Base-by-base conservation (phyloP, 495 filamentous ascomycete genomes). In the Pyrenula massariospora region DNA sequence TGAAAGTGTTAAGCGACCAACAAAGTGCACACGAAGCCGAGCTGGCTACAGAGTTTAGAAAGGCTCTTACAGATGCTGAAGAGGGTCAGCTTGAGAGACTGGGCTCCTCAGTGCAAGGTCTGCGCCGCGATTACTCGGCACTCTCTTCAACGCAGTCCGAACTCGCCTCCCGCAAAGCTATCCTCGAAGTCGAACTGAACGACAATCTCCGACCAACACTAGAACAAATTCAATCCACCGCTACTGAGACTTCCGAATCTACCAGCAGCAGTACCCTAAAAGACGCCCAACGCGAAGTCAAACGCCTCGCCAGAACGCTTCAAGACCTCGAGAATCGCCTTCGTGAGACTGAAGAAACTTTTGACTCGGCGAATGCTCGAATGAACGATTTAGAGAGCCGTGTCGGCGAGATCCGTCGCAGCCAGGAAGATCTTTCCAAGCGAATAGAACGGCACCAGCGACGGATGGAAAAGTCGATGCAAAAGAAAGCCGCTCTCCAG, bases 371-470 rank as follows among this genome's bases (percentile, higher is more conserved):
- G 12, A 84, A 80, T 56, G 60, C 69, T 47, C 72, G 78, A 21
- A 76, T 92, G 22, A 66, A 73, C 2, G 70, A 83, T 36, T 74
- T 91, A 2, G 76, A 87, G 58, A 76, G 82, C 42, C 74, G 78
- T 57, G 87, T 85, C 62, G 65, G 73, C 0, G 81, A 90, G 51
- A 84, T 80, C 61, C 82, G 88, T 60, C 76, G 80, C 19, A 70
- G 80, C 22, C 78, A 88, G 59, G 84, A 89, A 59, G 87, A 91
- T 48, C 79, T 95, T 42, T 83, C 88, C 36, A 82, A 79, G 60
- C 79, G 81, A 8, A 95, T 97, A 56, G 87, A 93, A 64, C 88
- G 87, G 57, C 79, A 91, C 55, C 89, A 95, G 69, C 93, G 95
- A 66, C 80, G 81, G 53, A 88, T 96, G 78, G 92, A 96, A 65